Percentiles rank a stretch among this genome's conserved stretches.
phyloP scores from a whole-genome alignment of 1,139 yeast genomes.

The Lipomyces yarrowii region DNA sequence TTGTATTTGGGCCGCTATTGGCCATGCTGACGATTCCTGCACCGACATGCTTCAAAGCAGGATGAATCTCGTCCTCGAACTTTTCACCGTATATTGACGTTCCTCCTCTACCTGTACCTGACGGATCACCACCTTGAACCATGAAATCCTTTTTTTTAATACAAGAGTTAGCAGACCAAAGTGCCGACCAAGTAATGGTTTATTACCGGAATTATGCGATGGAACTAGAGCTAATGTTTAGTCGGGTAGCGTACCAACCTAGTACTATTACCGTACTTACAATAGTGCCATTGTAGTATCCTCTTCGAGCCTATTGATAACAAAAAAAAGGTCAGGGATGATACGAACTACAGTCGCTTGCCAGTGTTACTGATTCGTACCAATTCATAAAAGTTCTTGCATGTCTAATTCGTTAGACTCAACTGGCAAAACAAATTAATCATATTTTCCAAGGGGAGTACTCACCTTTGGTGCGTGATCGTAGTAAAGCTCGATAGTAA shows the following conservation, averaged over 20 bases:
- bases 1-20: constrained; percentile 42
- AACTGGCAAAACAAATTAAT: background rate
- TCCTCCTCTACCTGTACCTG: constrained; percentile 44
- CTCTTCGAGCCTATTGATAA: constrained; percentile 32
- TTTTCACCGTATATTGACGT: constrained; percentile 39
- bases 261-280: constrained; percentile 9
- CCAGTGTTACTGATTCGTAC: constrained; percentile 18
- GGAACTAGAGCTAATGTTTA: constrained; percentile 40
- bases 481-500: constrained; percentile 40
- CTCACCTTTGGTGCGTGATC: constrained; percentile 41
- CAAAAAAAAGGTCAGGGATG: background rate
- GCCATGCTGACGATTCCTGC: constrained; percentile 61
- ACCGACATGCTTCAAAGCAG: constrained; percentile 54
- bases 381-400: constrained; percentile 38
- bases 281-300: constrained; percentile 40
- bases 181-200: background rate
- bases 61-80: constrained; percentile 52
- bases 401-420: constrained; percentile 30
- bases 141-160: constrained; percentile 39
- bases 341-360: background rate
- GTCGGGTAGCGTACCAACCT: background rate
- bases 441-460: background rate
- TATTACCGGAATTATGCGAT: constrained; percentile 42
- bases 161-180: background rate
- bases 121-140: constrained; percentile 48